These are phyloP conservation scores for Sherardia arvensis DNA, from an alignment of 257 asterid species.

Conservation along the genomic window DNA sequence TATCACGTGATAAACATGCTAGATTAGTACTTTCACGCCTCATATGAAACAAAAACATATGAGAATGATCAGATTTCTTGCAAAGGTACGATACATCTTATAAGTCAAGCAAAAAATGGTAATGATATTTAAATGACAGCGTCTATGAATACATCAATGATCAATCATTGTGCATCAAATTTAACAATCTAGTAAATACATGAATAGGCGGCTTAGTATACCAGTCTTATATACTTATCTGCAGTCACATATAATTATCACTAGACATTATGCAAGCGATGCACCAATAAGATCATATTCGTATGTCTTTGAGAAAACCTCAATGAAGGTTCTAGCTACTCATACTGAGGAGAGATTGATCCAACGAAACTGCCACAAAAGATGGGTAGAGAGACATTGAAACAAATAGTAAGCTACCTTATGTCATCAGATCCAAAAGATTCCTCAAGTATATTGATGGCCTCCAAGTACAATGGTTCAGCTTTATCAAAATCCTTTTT, in stretches of 20 bases:
- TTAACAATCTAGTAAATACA: neutral
- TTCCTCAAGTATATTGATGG: conserved; percentile 69
- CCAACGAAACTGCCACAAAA: neutral
- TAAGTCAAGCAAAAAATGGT: too few relatives aligned
- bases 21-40: conserved; percentile 2
- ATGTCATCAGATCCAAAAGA: conserved; percentile 71
- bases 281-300: neutral
- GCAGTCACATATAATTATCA: neutral
- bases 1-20: neutral
- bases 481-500: conserved; percentile 64
- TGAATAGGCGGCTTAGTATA: neutral
- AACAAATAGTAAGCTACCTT: conserved; percentile 37
- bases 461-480: conserved; percentile 84
- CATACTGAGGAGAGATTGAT: neutral
- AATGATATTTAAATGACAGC: neutral
- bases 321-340: neutral
- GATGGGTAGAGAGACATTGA: neutral
- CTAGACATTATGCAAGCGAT: neutral
- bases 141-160: neutral
- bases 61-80: neutral
- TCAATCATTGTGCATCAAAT: neutral
- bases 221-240: neutral
- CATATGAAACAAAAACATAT: conserved; percentile 1
- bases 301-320: neutral
- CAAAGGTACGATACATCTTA: neutral